Evolutionary conservation across 352 stramenopile species (phyloP).

Genomic region (Globisporangium iwayamae): DNA sequence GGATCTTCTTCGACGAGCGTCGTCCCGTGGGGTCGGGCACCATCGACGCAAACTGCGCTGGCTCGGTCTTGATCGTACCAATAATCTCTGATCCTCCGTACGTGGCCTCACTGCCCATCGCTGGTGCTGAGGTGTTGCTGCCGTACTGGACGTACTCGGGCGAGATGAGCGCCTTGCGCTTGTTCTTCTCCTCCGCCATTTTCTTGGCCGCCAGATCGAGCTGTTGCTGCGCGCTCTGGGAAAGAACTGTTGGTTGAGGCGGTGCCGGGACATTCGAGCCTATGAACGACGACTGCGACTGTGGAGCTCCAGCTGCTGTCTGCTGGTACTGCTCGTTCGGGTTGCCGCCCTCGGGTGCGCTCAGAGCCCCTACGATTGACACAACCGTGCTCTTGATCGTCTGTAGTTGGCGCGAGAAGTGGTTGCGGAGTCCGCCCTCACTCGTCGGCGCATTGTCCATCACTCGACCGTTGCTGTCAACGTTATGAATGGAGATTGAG

Average conservation of each 20-base stretch:
- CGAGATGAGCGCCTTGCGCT: conserved; percentile 78
- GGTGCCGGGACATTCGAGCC: neutral
- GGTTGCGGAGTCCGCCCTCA: conserved; percentile 26
- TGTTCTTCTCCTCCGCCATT: conserved; percentile 70
- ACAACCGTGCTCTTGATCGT: conserved; percentile 50
- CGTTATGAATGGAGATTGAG: neutral
- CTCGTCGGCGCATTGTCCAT: conserved; percentile 7
- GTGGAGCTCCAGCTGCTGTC: neutral
- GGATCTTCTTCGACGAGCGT: conserved; percentile 60
- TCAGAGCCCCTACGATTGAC: conserved; percentile 39
- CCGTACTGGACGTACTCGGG: conserved; percentile 81
- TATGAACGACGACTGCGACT: neutral
- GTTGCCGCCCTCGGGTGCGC: conserved; percentile 9
- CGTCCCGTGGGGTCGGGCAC: conserved; percentile 57
- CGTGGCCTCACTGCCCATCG: neutral
- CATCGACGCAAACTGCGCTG: conserved; percentile 41
- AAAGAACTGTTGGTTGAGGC: conserved; percentile 7
- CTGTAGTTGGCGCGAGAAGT: conserved; percentile 42
- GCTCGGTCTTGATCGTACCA: conserved; percentile 13
- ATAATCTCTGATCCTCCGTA: conserved; percentile 13
- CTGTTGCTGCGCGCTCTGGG: conserved; percentile 40
- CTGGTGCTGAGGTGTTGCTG: conserved; percentile 8
- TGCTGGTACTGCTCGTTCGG: conserved; percentile 5
- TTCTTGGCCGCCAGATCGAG: conserved; percentile 37
- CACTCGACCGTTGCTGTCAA: conserved; percentile 6